Conservation (phyloP, 371 early-diverging fungal genomes). For the Neoconidiobolus thromboides region DNA sequence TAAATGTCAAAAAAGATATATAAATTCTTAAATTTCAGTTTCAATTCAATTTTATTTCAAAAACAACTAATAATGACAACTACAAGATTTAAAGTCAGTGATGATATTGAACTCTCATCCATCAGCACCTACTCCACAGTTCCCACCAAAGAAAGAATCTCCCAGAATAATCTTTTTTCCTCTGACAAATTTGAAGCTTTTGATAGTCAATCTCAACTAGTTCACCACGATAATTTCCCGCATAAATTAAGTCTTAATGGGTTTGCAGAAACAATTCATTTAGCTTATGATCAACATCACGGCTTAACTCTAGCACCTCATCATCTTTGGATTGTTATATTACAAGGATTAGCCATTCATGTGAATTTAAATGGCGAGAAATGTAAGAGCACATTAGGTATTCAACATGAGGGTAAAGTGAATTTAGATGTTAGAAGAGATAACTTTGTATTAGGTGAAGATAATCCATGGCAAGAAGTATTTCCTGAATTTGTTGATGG, state of each 20-base stretch:
- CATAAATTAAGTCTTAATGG: not conserved
- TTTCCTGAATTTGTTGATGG: not conserved
- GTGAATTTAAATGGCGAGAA: not conserved
- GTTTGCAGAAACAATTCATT: slow-evolving; percentile 1
- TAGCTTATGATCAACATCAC: slow-evolving; percentile 2
- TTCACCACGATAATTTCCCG: too few relatives aligned
- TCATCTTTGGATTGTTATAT: not conserved
- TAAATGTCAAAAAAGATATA: too few relatives aligned
- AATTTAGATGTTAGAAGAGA: not conserved
- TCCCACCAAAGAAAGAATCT: too few relatives aligned
- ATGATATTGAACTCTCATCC: too few relatives aligned
- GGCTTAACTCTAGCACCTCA: not conserved
- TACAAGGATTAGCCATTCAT: slow-evolving; percentile 3
- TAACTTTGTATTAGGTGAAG: not conserved
- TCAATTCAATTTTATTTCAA: too few relatives aligned
- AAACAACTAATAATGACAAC: too few relatives aligned
- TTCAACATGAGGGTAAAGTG: not conserved
- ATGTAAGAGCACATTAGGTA: not conserved
- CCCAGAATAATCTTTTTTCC: too few relatives aligned
- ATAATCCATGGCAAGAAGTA: not conserved
- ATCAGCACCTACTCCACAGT: too few relatives aligned
- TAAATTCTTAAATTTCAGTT: too few relatives aligned
- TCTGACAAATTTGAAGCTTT: too few relatives aligned
- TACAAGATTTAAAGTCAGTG: too few relatives aligned
- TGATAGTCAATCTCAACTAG: too few relatives aligned